Evolutionary conservation across 2,329 filamentous ascomycete species (phyloP).

Genomic region (Fusarium xylarioides): DNA sequence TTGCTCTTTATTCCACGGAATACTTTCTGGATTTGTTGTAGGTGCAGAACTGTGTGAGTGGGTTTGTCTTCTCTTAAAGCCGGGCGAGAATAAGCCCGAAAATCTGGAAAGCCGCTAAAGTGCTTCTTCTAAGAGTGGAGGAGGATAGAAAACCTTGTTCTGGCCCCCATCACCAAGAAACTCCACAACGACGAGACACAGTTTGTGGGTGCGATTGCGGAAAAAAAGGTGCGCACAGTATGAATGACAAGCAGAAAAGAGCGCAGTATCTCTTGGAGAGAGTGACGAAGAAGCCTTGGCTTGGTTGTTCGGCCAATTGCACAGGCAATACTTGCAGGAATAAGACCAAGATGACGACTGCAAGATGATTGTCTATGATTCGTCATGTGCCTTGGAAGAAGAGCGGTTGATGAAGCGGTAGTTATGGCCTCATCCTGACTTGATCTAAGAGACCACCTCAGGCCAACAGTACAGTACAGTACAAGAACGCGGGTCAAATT

Average conservation of each 20-base stretch:
- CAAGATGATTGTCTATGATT: slow-evolving; percentile 1
- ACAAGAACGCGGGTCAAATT: not conserved
- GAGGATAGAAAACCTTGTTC: slow-evolving; percentile 23
- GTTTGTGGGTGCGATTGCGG: not conserved
- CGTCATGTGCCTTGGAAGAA: not conserved
- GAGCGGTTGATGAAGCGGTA: slow-evolving; percentile 5
- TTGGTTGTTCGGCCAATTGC: slow-evolving; percentile 15
- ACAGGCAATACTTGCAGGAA: slow-evolving; percentile 9
- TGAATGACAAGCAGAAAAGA: slow-evolving; percentile 3
- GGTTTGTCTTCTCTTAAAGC: slow-evolving; percentile 7
- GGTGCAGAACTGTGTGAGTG: slow-evolving; percentile 32
- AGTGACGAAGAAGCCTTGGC: slow-evolving; percentile 13
- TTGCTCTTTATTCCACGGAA: not conserved
- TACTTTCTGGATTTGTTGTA: slow-evolving; percentile 15
- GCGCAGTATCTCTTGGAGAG: not conserved
- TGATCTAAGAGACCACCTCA: not conserved
- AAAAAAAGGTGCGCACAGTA: slow-evolving; percentile 32
- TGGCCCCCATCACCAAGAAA: slow-evolving; percentile 11
- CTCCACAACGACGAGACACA: slow-evolving; percentile 23
- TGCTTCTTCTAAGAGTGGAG: slow-evolving; percentile 3
- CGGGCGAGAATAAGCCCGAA: not conserved
- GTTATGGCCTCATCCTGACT: slow-evolving; percentile 5
- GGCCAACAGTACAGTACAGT: not conserved
- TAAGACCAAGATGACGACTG: slow-evolving; percentile 20
- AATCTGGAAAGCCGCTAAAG: slow-evolving; percentile 21